These are phyloP conservation scores for Trichopus zeylanicus DNA, from an alignment of 116 monocot genomes.

Conservation along the genomic window DNA sequence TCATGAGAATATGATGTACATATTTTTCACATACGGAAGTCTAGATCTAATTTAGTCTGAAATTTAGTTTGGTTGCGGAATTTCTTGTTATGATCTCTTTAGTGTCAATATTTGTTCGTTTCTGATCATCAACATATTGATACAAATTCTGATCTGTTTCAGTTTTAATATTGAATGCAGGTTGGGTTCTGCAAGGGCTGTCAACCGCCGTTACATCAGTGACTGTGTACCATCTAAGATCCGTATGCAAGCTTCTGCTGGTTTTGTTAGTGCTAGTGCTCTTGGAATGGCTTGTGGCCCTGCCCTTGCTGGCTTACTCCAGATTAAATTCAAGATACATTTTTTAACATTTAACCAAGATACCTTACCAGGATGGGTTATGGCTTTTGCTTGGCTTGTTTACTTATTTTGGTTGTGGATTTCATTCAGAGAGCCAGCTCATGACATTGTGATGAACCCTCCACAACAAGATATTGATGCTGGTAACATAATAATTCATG, in stretches of 20 bases:
- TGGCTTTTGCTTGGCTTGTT: conserved; percentile 51
- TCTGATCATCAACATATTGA: background rate
- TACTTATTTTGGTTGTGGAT: conserved; percentile 57
- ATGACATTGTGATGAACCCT: conserved; percentile 11
- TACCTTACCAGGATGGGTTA: conserved; percentile 72
- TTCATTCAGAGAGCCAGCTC: conserved; percentile 56
- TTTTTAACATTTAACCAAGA: conserved; percentile 48
- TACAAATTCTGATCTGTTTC: background rate
- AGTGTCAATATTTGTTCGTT: background rate
- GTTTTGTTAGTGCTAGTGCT: conserved; percentile 74
- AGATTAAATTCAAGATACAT: conserved; percentile 49
- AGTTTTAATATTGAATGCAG: conserved; percentile 14
- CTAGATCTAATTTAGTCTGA: background rate
- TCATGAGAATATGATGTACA: background rate
- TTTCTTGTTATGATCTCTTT: too few relatives aligned
- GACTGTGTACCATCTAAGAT: conserved; percentile 59
- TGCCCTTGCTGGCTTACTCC: conserved; percentile 65
- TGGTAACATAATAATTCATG: conserved; percentile 25
- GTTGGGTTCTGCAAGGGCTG: conserved; percentile 70
- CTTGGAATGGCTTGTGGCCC: conserved; percentile 87
- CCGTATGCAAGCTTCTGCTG: conserved; percentile 62
- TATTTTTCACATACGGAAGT: background rate
- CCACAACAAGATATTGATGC: conserved; percentile 7
- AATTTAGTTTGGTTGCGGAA: too few relatives aligned
- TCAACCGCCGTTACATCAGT: conserved; percentile 70